Evolutionary conservation across 768 basidiomycete species (phyloP), one percentile per base, ranked within the genome.

Genomic region (Pleurotus cornucopiae): DNA sequence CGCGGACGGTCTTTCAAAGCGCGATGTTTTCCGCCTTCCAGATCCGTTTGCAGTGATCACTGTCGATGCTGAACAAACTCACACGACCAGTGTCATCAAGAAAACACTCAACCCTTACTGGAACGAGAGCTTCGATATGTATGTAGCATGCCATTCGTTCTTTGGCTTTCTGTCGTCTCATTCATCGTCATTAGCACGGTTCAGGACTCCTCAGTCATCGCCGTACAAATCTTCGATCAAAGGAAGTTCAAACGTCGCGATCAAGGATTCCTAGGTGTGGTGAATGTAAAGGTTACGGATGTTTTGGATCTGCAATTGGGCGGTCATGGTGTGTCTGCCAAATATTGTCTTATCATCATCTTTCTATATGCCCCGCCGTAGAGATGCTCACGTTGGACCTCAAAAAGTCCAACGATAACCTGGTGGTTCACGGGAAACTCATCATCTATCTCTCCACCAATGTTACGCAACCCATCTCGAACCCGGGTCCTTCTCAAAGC

Each of bases 111-210:
- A 94, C 71, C 91, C 94, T 0, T 95, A 96, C 71, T 97, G 94
- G 94, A 96, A 93, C 67, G 96, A 98, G 75, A 91, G 89, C 67
- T 98, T 99, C 71, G 96, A 98, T 67, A 89, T 99, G 95, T 96
- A 59, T 65, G 89, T 69, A 51, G 46, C 49, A 57, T 58, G 9
- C 7, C 55, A 57, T 25, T 40, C 53, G 61, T 34, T 57, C 45
- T 21, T 23, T 40, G 57, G 55, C 54, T 46, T 18, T 46, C 46
- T 53, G 46, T 39, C 18, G 47, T 26, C 23, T 44, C 55, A 54
- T 44, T 26, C 12, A 57, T 60, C 51, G 38, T 26, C 37, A 30
- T 44, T 63, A 98, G 95, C 62, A 91, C 83, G 51, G 96, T 97
- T 67, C 96, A 94, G 70, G 97, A 99, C 63, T 93, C 91, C n/a